Evolutionary conservation across 768 basidiomycete genomes (phyloP).

Genomic region (Kwoniella dendrophila): DNA sequence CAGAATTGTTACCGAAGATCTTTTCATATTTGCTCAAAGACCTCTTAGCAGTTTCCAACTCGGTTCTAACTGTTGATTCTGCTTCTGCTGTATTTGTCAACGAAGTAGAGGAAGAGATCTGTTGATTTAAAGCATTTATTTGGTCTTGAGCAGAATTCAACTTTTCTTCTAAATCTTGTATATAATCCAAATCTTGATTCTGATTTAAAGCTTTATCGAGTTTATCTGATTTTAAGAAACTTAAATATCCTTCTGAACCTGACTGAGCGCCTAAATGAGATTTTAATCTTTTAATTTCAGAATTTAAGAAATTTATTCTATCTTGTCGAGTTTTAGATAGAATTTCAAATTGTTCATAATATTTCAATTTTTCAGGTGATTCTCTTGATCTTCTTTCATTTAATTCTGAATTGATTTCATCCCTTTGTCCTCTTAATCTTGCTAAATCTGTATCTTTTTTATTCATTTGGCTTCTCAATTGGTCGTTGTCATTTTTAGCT

Average conservation of each 20-base stretch:
- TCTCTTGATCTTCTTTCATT: constrained; percentile 71
- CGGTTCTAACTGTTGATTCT: constrained; percentile 15
- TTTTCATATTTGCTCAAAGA: constrained; percentile 61
- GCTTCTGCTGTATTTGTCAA: constrained; percentile 2
- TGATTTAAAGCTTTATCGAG: constrained; percentile 46
- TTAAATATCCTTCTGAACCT: constrained; percentile 69
- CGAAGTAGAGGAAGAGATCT: no score
- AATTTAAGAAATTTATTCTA: constrained; percentile 70
- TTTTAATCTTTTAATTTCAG: constrained; percentile 73
- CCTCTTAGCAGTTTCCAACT: constrained; percentile 24
- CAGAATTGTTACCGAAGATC: constrained; percentile 63
- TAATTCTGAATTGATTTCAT: constrained; percentile 64
- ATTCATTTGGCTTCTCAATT: constrained; percentile 44
- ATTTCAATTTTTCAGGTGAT: constrained; percentile 63
- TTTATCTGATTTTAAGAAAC: constrained; percentile 66
- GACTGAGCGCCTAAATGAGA: constrained; percentile 73
- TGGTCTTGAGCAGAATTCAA: constrained; percentile 57
- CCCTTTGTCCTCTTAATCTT: constrained; percentile 56
- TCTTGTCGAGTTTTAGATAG: constrained; percentile 70
- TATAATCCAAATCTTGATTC: no score
- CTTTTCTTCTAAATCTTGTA: constrained; percentile 64
- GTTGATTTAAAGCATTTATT: constrained; percentile 32
- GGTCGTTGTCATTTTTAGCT: constrained; percentile 59
- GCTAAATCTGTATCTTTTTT: constrained; percentile 55
- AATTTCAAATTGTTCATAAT: constrained; percentile 67